phyloP scores from a whole-genome alignment of 2,329 filamentous ascomycete species.

The Bretziella fagacearum region DNA sequence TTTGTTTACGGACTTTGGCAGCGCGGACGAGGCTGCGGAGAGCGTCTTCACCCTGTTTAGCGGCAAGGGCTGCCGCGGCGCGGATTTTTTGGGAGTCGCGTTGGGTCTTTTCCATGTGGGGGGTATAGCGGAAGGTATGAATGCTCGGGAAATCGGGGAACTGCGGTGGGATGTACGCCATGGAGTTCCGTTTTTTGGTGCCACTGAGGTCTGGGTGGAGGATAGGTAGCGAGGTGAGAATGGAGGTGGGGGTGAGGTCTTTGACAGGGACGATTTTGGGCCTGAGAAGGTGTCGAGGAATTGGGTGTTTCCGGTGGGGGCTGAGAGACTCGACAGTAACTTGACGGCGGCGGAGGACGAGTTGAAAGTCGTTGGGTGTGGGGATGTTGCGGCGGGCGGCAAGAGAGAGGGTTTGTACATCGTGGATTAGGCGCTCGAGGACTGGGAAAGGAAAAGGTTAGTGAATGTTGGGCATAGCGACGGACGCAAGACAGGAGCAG shows the following conservation, averaged over 20 bases:
- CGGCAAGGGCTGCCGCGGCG: constrained; percentile 40
- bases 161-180: constrained; percentile 37
- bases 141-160: constrained; percentile 48
- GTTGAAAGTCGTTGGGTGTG: constrained; percentile 40
- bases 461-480: constrained; percentile 14
- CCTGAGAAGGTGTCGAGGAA: constrained; percentile 25
- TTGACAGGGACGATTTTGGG: constrained; percentile 21
- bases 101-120: constrained; percentile 26
- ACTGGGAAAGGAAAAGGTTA: constrained; percentile 25
- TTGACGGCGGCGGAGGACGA: constrained; percentile 34
- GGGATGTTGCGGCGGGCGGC: constrained; percentile 35
- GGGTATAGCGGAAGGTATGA: constrained; percentile 46
- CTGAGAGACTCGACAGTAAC: constrained; percentile 34
- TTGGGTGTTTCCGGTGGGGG: constrained; percentile 38
- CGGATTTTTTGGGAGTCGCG: constrained; percentile 40
- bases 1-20: constrained; percentile 47
- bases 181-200: constrained; percentile 36
- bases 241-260: constrained; percentile 15
- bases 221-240: constrained; percentile 28
- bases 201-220: constrained; percentile 41
- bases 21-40: constrained; percentile 41
- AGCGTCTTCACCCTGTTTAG: constrained; percentile 45
- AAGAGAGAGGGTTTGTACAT: constrained; percentile 31
- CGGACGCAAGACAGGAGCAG: neutral
- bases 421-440: constrained; percentile 30